A percentile compares a stretch with the other conserved stretches of the same genome.
Conservation (phyloP, 179 eudicot genomes). For the Silene noctiflora region DNA sequence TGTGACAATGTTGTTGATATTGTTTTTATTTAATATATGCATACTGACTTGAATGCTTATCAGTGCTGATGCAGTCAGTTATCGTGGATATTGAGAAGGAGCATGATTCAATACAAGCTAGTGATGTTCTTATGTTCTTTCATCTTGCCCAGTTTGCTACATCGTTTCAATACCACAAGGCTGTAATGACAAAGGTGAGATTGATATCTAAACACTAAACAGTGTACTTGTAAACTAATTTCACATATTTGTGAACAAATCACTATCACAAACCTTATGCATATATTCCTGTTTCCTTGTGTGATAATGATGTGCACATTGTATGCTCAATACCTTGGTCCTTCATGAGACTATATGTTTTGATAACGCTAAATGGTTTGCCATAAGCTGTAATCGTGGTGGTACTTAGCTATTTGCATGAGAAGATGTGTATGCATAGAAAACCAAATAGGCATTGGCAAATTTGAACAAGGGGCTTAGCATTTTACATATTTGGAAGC, state of each 20-base stretch:
- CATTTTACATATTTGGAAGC: not conserved
- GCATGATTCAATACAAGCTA: conserved; percentile 63
- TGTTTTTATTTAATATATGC: conserved; percentile 8
- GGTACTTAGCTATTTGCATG: not conserved
- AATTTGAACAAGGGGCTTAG: not conserved
- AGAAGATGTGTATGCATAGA: not conserved
- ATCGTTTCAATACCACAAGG: conserved; percentile 71
- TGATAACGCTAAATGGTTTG: conserved; percentile 6
- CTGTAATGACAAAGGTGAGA: conserved; percentile 54
- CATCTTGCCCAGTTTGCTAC: conserved; percentile 81
- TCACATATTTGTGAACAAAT: not conserved
- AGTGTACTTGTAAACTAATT: not conserved
- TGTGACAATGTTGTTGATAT: not conserved
- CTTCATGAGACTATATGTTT: not conserved
- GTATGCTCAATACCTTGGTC: not conserved
- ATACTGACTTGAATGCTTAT: conserved; percentile 18
- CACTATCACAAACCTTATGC: not conserved
- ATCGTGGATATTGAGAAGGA: conserved; percentile 81
- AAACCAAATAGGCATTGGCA: not conserved
- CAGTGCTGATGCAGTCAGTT: conserved; percentile 87
- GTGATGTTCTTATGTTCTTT: conserved; percentile 75
- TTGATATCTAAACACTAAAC: not conserved
- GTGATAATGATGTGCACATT: conserved; percentile 6
- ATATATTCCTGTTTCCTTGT: not conserved
- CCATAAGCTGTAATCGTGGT: not conserved